phyloP scores from a whole-genome alignment of 768 basidiomycete genomes.

The Pholiota molesta region DNA sequence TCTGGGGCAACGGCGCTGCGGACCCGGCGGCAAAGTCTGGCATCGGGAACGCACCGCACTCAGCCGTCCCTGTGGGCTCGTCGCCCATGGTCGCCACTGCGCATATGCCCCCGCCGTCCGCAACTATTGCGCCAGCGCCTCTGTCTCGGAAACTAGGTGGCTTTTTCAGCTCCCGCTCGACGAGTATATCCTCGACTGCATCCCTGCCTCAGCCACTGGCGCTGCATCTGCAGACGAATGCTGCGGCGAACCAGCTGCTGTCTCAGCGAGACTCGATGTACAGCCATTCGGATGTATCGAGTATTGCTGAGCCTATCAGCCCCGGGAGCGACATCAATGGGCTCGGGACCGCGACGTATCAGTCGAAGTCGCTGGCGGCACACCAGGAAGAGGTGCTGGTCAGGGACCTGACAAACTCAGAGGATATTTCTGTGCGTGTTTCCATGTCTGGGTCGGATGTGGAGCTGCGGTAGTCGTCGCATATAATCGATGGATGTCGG shows the following conservation, averaged over 20 bases:
- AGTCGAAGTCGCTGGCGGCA: slow-evolving; percentile 9
- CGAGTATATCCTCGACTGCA: slow-evolving; percentile 49
- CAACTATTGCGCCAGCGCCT: slow-evolving; percentile 40
- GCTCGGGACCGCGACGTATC: slow-evolving; percentile 24
- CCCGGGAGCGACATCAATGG: slow-evolving; percentile 45
- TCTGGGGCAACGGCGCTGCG: slow-evolving; percentile 47
- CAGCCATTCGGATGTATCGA: slow-evolving; percentile 62
- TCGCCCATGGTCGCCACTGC: not conserved
- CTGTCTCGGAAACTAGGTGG: slow-evolving; percentile 71
- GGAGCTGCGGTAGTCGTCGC: slow-evolving; percentile 15
- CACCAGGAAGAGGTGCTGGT: slow-evolving; percentile 28
- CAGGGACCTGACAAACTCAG: slow-evolving; percentile 32
- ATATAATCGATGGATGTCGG: not conserved
- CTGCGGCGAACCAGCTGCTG: slow-evolving; percentile 26
- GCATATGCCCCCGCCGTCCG: slow-evolving; percentile 17
- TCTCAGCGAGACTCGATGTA: slow-evolving; percentile 44
- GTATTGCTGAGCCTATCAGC: slow-evolving; percentile 60
- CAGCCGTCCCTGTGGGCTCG: slow-evolving; percentile 14
- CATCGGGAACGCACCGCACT: slow-evolving; percentile 13
- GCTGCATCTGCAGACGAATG: slow-evolving; percentile 35
- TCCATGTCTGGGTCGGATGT: slow-evolving; percentile 20
- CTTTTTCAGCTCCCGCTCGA: slow-evolving; percentile 61
- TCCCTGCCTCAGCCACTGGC: slow-evolving; percentile 15
- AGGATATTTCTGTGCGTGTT: slow-evolving; percentile 20
- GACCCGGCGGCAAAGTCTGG: slow-evolving; percentile 19